Evolutionary conservation across 257 asterid genomes (phyloP), one percentile per base, ranked within the genome.

Genomic region (Nicotiana noctiflora): DNA sequence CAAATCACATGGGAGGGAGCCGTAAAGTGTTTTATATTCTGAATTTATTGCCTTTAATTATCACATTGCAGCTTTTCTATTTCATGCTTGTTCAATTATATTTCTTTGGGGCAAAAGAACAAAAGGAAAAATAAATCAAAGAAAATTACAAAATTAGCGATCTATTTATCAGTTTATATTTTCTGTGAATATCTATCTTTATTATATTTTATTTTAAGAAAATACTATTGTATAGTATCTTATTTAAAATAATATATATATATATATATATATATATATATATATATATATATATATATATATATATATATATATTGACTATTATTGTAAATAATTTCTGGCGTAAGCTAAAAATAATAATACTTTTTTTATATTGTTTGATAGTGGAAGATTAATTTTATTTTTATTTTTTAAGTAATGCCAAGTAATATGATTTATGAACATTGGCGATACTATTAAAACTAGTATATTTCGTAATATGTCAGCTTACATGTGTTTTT

Each of bases 1-100:
- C 89, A 82, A 84, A 78, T 87, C 89, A 85, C 92, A 87, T 88
- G 93, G 88, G 87, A 81, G 82, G 81, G 83, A 80, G 89, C 82
- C 82, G 21, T 80, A 87, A 90, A 88, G 84, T 62, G 32, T 62
- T 88, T 84, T 80, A 79, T 37, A 74, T 82, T 81, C 89, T 78
- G 66, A 82, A 75, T 80, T 65, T 40, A 6, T 60, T 72, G 76
- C 87, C 59, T 87, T 88, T 89, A 89, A 87, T 91, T 86, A 84
- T 87, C 79, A 82, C 82, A 59, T 49, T 49, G 80, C 91, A 89
- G 88, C 91, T 86, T 86, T 83, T 31, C 82, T 6, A 23, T 14
- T 76, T 76, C 53, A 76, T 10, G 52, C 18, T 57, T 18, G 27
- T 64, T 25, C 40, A 31, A 23, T 64, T 25, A 31, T n/a, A n/a